Percentiles rank a stretch among this genome's conserved stretches.
Evolutionary conservation across 2,329 filamentous ascomycete species (phyloP).

Genomic region (Exserohilum turcica): DNA sequence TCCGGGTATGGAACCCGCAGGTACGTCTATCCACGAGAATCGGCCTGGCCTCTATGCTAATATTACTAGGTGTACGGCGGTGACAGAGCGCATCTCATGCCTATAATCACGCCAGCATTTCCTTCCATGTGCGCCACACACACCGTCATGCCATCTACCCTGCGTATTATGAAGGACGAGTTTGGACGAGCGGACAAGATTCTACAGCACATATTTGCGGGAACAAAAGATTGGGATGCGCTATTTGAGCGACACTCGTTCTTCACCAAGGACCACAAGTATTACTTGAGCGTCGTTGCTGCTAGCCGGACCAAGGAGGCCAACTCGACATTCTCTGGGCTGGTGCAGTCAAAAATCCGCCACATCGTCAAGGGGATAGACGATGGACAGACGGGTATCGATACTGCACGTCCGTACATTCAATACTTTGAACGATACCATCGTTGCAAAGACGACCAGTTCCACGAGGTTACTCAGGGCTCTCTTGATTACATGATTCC

Average conservation of each 20-base stretch:
- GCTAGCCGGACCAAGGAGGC: slow-evolving; percentile 82
- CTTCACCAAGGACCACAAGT: slow-evolving; percentile 91
- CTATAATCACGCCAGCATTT: slow-evolving; percentile 96
- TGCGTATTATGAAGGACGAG: slow-evolving; percentile 81
- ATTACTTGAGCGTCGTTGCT: slow-evolving; percentile 88
- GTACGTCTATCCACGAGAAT: slow-evolving; percentile 53
- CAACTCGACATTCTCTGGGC: slow-evolving; percentile 85
- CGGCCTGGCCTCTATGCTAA: slow-evolving; percentile 21
- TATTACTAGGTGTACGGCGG: slow-evolving; percentile 70
- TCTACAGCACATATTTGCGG: slow-evolving; percentile 77
- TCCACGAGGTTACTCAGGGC: slow-evolving; percentile 66
- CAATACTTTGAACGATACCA: slow-evolving; percentile 89
- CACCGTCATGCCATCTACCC: slow-evolving; percentile 87
- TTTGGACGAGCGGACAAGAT: slow-evolving; percentile 78
- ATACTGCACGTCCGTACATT: slow-evolving; percentile 86
- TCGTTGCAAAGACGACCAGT: slow-evolving; percentile 66
- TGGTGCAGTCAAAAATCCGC: slow-evolving; percentile 91
- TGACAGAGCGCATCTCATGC: slow-evolving; percentile 91
- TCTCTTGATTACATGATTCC: slow-evolving; percentile 65
- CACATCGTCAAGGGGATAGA: slow-evolving; percentile 84
- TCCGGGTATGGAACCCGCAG: slow-evolving; percentile 93
- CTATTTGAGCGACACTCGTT: slow-evolving; percentile 90
- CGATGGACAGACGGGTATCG: slow-evolving; percentile 72
- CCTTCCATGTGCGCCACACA: slow-evolving; percentile 98
- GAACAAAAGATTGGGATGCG: slow-evolving; percentile 80